Percentiles rank a stretch among this genome's conserved stretches.
Evolutionary conservation across 148 eudicot genomes (phyloP).

Genomic region (Dysphania ambrosioides): DNA sequence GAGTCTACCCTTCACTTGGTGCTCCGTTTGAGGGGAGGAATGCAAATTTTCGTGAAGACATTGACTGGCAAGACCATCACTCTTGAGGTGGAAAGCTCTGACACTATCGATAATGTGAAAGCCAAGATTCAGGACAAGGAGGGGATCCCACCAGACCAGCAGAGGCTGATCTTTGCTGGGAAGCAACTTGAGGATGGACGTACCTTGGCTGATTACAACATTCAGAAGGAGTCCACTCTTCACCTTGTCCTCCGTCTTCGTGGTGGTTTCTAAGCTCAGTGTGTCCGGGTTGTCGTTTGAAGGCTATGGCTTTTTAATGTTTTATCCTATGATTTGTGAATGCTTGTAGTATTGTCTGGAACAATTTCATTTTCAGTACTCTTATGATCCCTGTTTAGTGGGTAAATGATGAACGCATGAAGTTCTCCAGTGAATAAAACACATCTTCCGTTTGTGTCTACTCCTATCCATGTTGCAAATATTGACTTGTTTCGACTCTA

Average conservation of each 20-base stretch:
- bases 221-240: constrained; percentile 22
- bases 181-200: constrained; percentile 20
- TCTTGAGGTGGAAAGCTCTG: constrained; percentile 19
- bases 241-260: constrained; percentile 25
- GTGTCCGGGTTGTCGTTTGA: neutral
- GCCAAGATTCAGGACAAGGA: constrained; percentile 20
- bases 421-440: too few relatives aligned
- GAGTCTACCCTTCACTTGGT: constrained; percentile 21
- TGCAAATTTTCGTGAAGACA: constrained; percentile 22
- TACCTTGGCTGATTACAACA: constrained; percentile 19
- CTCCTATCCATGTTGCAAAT: too few relatives aligned
- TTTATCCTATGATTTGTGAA: neutral
- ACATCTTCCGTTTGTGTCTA: too few relatives aligned
- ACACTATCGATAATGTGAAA: constrained; percentile 18
- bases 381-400: too few relatives aligned
- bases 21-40: constrained; percentile 15
- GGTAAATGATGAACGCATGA: too few relatives aligned
- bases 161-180: constrained; percentile 21
- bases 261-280: constrained; percentile 12
- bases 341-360: neutral
- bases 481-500: too few relatives aligned
- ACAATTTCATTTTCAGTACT: neutral
- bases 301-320: neutral
- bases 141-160: constrained; percentile 22
- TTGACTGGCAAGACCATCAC: constrained; percentile 20